Percentiles rank a stretch among this genome's conserved stretches.
These are phyloP conservation scores for Scenedesmus sp. DNA, from an alignment of 163 green algal species.

Conservation along the genomic window DNA sequence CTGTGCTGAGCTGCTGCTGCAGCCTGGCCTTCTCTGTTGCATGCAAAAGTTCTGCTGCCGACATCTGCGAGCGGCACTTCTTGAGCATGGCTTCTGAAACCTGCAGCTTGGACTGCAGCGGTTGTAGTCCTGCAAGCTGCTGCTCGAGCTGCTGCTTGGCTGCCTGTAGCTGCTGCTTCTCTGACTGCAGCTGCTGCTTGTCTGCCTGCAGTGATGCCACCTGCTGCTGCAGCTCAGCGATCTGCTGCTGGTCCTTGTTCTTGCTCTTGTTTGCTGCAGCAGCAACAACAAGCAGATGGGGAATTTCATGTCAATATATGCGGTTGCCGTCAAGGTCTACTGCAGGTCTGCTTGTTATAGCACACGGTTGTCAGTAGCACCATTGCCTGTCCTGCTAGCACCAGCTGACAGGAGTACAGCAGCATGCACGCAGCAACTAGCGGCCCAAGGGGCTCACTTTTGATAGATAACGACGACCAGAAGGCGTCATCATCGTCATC, in stretches of 20 bases:
- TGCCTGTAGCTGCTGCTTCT: slow-evolving; percentile 9
- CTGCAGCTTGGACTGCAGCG: slow-evolving; percentile 28
- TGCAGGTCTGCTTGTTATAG: neutral
- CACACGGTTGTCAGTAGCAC: neutral
- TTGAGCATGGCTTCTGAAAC: neutral
- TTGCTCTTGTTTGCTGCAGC: slow-evolving; percentile 21
- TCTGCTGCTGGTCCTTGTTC: slow-evolving; percentile 8
- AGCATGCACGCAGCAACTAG: neutral
- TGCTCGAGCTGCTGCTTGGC: slow-evolving; percentile 28
- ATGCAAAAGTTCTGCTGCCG: neutral
- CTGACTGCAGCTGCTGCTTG: slow-evolving; percentile 22
- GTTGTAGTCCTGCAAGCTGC: slow-evolving; percentile 8
- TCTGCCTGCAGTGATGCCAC: neutral
- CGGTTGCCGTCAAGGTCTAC: neutral
- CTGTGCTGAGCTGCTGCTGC: neutral
- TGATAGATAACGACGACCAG: slow-evolving; percentile 19
- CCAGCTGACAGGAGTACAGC: neutral
- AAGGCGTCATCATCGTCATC: slow-evolving; percentile 20
- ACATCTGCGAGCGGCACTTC: neutral
- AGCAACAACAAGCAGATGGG: neutral
- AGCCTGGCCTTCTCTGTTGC: neutral
- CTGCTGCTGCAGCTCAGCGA: neutral
- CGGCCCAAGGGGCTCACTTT: neutral
- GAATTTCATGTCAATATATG: neutral
- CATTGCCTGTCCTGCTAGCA: neutral